Evolutionary conservation across 257 asterid genomes (phyloP), one percentile per base, ranked within the genome.

Genomic region (Orobanche coerulescens): DNA sequence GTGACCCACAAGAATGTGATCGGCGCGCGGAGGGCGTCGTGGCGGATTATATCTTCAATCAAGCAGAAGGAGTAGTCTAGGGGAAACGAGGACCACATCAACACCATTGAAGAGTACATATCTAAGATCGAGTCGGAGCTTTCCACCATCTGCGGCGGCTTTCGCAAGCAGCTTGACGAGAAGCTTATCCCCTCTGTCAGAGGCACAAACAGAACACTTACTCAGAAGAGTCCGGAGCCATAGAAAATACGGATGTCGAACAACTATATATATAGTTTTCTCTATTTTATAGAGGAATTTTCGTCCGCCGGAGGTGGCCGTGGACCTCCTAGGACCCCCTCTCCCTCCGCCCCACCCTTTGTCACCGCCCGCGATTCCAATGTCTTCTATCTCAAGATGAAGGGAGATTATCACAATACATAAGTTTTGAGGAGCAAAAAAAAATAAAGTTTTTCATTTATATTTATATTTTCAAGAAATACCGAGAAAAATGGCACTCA

Each of bases 311-410:
- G n/a, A n/a, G n/a, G n/a, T n/a, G n/a, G n/a, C n/a, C n/a, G n/a
- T n/a, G n/a, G n/a, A n/a, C n/a, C n/a, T n/a, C n/a, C n/a, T n/a
- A n/a, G n/a, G n/a, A n/a, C n/a, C n/a, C n/a, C n/a, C n/a, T n/a
- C n/a, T n/a, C n/a, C n/a, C n/a, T n/a, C n/a, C n/a, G n/a, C n/a
- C n/a, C n/a, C n/a, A n/a, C 85, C 88, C 1, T 79, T 87, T 0
- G 82, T 91, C 3, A 22, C 79, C 28, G 50, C 76, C 34, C 91
- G 88, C 4, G 94, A 84, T 51, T 87, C 94, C 15, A 82, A 84
- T 76, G 94, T 87, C 18, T 87, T 87, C 50, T 87, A 87, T 58
- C 71, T 87, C 75, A 87, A 87, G 69, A 84, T 84, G 91, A 84
- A 87, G 72, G 95, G 95, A 0, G 94, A 87, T 65, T 87, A 87